Evolutionary conservation across 768 basidiomycete genomes (phyloP).

Genomic region (Dentipellis sp.): DNA sequence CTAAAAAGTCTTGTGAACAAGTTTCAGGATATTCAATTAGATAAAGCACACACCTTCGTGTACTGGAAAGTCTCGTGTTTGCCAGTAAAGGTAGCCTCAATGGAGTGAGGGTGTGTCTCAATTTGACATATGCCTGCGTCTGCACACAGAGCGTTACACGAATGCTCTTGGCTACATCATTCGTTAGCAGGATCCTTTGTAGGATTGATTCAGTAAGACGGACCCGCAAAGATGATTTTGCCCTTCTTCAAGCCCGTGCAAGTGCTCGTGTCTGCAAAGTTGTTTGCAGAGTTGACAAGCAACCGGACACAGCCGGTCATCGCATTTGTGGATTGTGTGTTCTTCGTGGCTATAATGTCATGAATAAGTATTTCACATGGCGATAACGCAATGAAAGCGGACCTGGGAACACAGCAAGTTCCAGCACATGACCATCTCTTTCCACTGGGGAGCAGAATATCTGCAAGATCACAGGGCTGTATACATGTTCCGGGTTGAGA

Average conservation of each 20-base stretch:
- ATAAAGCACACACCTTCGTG: conserved; percentile 38
- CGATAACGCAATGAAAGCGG: background rate
- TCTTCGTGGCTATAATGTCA: conserved; percentile 27
- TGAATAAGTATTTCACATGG: too few species aligned
- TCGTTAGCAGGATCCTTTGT: background rate
- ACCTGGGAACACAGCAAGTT: conserved; percentile 4
- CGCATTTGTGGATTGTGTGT: conserved; percentile 42
- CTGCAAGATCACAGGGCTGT: conserved; percentile 12
- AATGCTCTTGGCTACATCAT: conserved; percentile 38
- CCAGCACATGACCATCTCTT: conserved; percentile 7
- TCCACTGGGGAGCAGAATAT: background rate
- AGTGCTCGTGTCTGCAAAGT: conserved; percentile 39
- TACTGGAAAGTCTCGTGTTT: conserved; percentile 53
- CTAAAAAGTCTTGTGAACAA: conserved; percentile 18
- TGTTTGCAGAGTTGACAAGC: conserved; percentile 47
- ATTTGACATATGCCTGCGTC: conserved; percentile 47
- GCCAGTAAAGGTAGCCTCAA: conserved; percentile 55
- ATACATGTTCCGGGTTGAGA: too few species aligned
- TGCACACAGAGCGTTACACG: conserved; percentile 33
- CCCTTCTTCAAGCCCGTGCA: conserved; percentile 36
- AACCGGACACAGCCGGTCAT: conserved; percentile 42
- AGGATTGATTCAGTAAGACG: conserved; percentile 2
- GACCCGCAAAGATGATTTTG: conserved; percentile 52
- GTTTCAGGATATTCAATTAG: background rate
- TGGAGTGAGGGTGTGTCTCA: conserved; percentile 45